Evolutionary conservation across 345 rosid genomes (phyloP).

Genomic region (Theobroma cacao): DNA sequence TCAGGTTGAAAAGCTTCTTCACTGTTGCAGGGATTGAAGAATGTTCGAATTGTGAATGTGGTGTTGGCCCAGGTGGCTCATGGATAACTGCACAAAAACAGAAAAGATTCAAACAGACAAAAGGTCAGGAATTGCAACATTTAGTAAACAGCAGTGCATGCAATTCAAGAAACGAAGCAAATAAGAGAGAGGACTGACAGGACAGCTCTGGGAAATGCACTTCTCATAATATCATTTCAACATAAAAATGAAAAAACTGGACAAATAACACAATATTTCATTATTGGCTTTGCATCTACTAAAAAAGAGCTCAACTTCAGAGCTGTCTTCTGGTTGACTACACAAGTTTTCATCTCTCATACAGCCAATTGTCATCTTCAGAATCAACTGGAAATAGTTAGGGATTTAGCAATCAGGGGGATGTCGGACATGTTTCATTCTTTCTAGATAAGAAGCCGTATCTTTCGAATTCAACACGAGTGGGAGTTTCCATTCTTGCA

Average conservation of each 20-base stretch:
- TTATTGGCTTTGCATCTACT: not conserved
- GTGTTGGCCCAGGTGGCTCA: conserved; percentile 82
- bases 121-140: not conserved
- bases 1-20: conserved; percentile 89
- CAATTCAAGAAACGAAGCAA: not conserved
- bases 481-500: not conserved
- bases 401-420: not conserved
- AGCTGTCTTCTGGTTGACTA: not conserved
- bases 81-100: conserved; percentile 65
- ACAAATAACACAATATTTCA: not conserved
- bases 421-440: not conserved
- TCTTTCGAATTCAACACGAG: not conserved
- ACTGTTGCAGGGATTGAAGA: conserved; percentile 96
- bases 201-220: not conserved
- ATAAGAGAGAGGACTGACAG: not conserved
- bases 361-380: not conserved
- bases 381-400: no score
- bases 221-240: not conserved
- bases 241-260: not conserved
- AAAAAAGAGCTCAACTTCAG: not conserved
- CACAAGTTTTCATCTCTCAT: not conserved
- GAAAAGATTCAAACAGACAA: conserved; percentile 8
- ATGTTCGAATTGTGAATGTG: conserved; percentile 83
- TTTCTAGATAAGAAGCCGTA: not conserved
- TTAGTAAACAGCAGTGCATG: not conserved